Evolutionary conservation across 139 green algal genomes (phyloP).

Genomic region (Tetraselmis chui): DNA sequence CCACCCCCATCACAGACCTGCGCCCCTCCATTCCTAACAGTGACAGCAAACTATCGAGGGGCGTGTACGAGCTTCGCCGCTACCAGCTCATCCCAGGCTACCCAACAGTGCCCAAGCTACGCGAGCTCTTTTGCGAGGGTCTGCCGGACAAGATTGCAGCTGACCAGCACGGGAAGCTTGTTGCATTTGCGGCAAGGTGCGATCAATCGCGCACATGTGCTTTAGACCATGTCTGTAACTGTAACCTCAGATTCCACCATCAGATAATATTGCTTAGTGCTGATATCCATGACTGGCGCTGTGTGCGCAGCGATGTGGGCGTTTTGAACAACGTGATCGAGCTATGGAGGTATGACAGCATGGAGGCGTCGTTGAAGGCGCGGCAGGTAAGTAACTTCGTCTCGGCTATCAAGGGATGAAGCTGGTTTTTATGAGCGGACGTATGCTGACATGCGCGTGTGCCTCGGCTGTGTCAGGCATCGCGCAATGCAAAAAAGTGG

Average conservation of each 20-base stretch:
- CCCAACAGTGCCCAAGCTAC: conserved; percentile 3
- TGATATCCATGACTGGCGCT: too few species aligned
- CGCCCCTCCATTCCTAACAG: background rate
- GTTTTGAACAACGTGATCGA: conserved; percentile 16
- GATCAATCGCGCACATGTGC: too few species aligned
- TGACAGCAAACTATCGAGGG: background rate
- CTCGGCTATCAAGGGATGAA: too few species aligned
- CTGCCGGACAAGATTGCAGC: conserved; percentile 16
- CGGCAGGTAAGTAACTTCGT: background rate
- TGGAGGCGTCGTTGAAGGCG: background rate
- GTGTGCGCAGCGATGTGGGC: conserved; percentile 13
- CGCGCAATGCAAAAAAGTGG: conserved; percentile 7
- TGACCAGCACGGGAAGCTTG: conserved; percentile 12
- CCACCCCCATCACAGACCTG: background rate
- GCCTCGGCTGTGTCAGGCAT: background rate
- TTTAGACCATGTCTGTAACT: too few species aligned
- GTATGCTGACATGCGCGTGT: too few species aligned
- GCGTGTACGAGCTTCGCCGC: conserved; percentile 4
- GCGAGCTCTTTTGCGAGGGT: conserved; percentile 6
- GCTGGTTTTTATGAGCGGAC: too few species aligned
- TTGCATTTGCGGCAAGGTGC: conserved; percentile 1
- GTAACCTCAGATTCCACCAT: too few species aligned
- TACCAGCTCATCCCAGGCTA: conserved; percentile 17
- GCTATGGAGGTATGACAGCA: conserved; percentile 8
- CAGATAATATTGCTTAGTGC: too few species aligned